Percentiles rank a stretch among this genome's conserved stretches.
Evolutionary conservation across 2,329 filamentous ascomycete genomes (phyloP).

Genomic region (Aureobasidium sp.): DNA sequence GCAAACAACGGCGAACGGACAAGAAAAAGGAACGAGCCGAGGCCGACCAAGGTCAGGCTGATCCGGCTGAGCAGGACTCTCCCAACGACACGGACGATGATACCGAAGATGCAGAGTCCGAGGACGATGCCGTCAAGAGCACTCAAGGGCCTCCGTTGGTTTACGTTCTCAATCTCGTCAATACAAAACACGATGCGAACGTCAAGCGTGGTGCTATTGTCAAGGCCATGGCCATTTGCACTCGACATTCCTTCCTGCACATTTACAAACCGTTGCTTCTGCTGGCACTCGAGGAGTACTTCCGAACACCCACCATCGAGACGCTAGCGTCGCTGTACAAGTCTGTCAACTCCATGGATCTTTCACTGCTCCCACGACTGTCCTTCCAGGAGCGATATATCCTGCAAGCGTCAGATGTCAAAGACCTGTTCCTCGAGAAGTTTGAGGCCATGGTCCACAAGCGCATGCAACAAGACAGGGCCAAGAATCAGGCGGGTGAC

Average conservation of each 20-base stretch:
- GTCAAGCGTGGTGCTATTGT: conserved; percentile 90
- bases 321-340: conserved; percentile 85
- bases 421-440: conserved; percentile 95
- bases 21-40: conserved; percentile 28
- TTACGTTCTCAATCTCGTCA: conserved; percentile 94
- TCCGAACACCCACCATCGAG: conserved; percentile 80
- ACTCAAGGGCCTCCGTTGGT: conserved; percentile 84
- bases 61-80: conserved; percentile 44
- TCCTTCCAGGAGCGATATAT: conserved; percentile 79
- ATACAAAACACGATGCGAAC: conserved; percentile 92
- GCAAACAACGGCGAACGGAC: conserved; percentile 36
- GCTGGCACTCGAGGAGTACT: conserved; percentile 91
- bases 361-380: conserved; percentile 83
- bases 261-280: conserved; percentile 97
- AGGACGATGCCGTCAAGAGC: conserved; percentile 47
- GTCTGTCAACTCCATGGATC: conserved; percentile 91
- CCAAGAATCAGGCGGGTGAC: conserved; percentile 22
- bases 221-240: conserved; percentile 98
- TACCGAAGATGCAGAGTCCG: conserved; percentile 37
- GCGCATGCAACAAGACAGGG: conserved; percentile 60
- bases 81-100: conserved; percentile 48
- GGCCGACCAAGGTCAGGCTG: conserved; percentile 40
- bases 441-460: conserved; percentile 91
- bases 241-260: conserved; percentile 91
- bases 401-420: conserved; percentile 82